Evolutionary conservation across 2,329 filamentous ascomycete species (phyloP), one percentile per base, ranked within the genome.

Genomic region (Scedosporium minutisporum): DNA sequence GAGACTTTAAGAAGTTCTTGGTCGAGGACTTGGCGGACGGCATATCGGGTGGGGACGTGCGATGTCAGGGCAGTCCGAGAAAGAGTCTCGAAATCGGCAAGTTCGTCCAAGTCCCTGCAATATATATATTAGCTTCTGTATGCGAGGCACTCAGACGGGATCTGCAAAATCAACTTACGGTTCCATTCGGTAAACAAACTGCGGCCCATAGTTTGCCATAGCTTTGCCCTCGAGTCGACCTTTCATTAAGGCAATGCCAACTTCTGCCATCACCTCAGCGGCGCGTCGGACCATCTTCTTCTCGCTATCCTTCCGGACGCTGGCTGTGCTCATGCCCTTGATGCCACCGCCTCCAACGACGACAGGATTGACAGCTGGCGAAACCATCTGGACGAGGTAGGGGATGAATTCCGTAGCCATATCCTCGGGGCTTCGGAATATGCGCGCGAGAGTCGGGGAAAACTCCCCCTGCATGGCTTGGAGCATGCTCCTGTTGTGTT

Each of bases 141-240:
- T 5, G 6, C 4, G 5, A 16, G 23, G 25, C n/a, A 3, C 16
- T 25, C 33, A 27, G 9, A n/a, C 7, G 60, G 33, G 3, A 44
- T 3, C n/a, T 18, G n/a, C 10, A 6, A 38, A 38, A 38, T 38
- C 2, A 38, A 62, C 88, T 81, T 78, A 93, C 82, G 95, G 95
- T 70, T 97, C 93, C 90, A 99, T 93, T 61, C 95, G 86, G 74
- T 96, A 97, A 7, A 96, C 87, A 82, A 87, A 97, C 67, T 86
- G 81, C 18, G 81, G 76, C n/a, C 83, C 87, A 41, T 85, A 82
- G 63, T 80, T 80, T 21, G 77, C 78, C 4, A 80, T 73, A 6
- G 82, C 82, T 42, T 90, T 88, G 12, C 80, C 81, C 69, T 96
- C 92, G 53, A 97, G 84, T 68, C 87, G 87, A 12, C 89, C 88